A percentile compares a stretch with the other conserved stretches of the same genome.
phyloP scores from a whole-genome alignment of 257 asterid species.

The Jasminum sambac region DNA sequence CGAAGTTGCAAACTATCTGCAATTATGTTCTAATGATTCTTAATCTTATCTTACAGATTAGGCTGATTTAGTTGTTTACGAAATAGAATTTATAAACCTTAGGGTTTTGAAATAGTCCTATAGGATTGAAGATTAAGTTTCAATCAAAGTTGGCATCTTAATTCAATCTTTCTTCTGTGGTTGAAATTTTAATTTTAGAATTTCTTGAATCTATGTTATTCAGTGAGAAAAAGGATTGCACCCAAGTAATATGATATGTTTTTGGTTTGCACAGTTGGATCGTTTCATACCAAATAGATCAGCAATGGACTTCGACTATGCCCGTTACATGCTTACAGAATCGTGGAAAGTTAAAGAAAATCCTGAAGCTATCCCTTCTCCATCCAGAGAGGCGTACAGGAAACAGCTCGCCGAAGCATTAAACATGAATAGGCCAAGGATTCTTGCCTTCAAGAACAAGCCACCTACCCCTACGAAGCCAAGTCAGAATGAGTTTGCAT shows the following conservation, averaged over 20 bases:
- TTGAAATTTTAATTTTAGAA: background rate
- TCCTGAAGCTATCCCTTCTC: constrained; percentile 61
- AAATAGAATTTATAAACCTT: constrained; percentile 4
- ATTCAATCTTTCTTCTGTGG: background rate
- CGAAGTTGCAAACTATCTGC: no score
- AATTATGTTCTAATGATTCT: background rate
- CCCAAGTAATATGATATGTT: constrained; percentile 8
- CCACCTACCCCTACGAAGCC: constrained; percentile 70
- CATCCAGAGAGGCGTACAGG: constrained; percentile 81
- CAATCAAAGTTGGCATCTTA: background rate
- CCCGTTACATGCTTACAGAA: constrained; percentile 85
- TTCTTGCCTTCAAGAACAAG: constrained; percentile 88
- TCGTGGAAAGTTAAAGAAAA: constrained; percentile 87
- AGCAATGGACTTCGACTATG: constrained; percentile 88
- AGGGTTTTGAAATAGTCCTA: constrained; percentile 11
- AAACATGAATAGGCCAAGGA: constrained; percentile 83
- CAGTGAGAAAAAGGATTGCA: background rate
- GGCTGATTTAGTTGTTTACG: background rate
- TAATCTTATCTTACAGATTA: background rate
- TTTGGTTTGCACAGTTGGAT: constrained; percentile 63
- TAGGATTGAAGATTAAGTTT: background rate
- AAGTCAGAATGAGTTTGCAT: constrained; percentile 45
- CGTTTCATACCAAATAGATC: constrained; percentile 97
- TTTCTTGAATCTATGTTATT: background rate
- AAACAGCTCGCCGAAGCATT: constrained; percentile 82